Evolutionary conservation across 2,329 filamentous ascomycete genomes (phyloP).

Genomic region (Cytospora mali): DNA sequence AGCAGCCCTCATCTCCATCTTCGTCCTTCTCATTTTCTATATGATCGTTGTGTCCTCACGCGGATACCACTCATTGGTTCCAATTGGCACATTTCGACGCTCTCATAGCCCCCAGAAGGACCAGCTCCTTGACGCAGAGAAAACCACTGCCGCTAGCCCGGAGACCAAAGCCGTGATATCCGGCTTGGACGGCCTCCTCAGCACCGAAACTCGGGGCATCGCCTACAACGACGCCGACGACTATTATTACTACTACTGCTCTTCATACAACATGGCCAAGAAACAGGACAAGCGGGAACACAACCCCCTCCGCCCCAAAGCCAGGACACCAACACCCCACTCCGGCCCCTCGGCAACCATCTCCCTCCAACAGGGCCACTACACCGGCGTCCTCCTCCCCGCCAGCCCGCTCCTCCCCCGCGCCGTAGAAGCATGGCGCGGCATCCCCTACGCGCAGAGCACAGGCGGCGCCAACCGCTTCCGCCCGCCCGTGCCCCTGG

Average conservation of each 20-base stretch:
- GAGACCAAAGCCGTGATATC: not conserved
- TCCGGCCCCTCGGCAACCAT: conserved; percentile 32
- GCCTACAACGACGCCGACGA: not conserved
- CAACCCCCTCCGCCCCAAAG: conserved; percentile 20
- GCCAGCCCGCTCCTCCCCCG: conserved; percentile 40
- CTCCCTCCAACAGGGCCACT: conserved; percentile 44
- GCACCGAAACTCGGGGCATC: no score
- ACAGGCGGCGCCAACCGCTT: conserved; percentile 49
- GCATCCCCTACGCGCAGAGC: conserved; percentile 52
- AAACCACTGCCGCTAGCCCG: not conserved
- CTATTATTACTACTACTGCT: not conserved
- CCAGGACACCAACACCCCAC: conserved; percentile 15
- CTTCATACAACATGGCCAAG: conserved; percentile 13
- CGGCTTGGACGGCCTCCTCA: not conserved
- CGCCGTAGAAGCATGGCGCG: conserved; percentile 50
- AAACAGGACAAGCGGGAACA: not conserved
- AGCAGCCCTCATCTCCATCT: not conserved
- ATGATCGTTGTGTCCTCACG: not conserved
- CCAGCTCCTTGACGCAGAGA: not conserved
- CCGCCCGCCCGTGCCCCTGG: conserved; percentile 43
- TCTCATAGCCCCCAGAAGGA: not conserved
- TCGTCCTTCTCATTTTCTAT: not conserved
- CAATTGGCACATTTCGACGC: not conserved
- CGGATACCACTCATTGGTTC: not conserved
- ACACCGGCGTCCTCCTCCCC: conserved; percentile 42